Percentiles rank a stretch among this genome's conserved stretches.
These are phyloP conservation scores for Fusarium luffae DNA, from an alignment of 2,329 filamentous ascomycete genomes.

Conservation along the genomic window DNA sequence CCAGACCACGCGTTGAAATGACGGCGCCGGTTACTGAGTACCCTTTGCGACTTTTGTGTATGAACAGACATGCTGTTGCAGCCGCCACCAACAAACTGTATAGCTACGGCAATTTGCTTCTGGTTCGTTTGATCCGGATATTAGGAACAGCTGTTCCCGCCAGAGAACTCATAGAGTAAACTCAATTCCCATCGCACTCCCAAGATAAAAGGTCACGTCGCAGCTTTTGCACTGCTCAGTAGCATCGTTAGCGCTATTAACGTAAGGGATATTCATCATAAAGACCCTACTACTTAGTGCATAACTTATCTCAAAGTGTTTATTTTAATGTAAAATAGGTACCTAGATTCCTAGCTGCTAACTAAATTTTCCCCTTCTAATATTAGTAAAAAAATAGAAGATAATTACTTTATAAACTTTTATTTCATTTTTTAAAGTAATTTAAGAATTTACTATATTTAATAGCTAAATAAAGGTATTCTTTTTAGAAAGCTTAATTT, in stretches of 20 bases:
- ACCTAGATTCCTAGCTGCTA: no score
- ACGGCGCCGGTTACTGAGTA: neutral
- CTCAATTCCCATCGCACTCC: accelerated
- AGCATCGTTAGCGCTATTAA: neutral
- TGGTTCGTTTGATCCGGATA: neutral
- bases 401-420: no score
- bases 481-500: no score
- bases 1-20: neutral
- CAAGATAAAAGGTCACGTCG: neutral
- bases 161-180: neutral
- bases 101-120: neutral
- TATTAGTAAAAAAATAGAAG: no score
- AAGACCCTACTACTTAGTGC: neutral
- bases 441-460: no score
- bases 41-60: neutral
- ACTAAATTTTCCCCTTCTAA: no score
- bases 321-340: no score
- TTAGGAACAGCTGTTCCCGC: neutral
- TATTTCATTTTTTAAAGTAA: no score
- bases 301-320: no score
- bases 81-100: neutral
- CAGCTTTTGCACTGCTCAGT: neutral
- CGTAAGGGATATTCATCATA: neutral
- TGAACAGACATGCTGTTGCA: neutral
- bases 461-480: no score